Percentiles rank a stretch among this genome's conserved stretches.
Conservation (phyloP, 768 basidiomycete species). For the Tephrocybe rancida region DNA sequence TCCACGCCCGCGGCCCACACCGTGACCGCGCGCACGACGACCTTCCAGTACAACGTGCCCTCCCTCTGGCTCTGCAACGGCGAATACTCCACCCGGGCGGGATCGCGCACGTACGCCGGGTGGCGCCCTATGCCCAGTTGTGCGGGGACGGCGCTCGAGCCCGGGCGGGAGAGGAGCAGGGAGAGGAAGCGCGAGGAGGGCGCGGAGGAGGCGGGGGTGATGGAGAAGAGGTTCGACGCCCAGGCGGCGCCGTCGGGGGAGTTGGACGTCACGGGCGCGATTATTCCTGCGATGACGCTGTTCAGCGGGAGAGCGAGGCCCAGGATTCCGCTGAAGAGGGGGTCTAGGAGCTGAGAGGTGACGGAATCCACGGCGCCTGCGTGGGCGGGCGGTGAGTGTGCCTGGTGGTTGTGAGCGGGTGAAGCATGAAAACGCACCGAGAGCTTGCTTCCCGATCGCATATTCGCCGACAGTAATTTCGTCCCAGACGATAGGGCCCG, state of each 20-base stretch:
- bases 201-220: slow-evolving; percentile 52
- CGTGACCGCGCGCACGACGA: slow-evolving; percentile 54
- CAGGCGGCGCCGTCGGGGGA: slow-evolving; percentile 66
- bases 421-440: slow-evolving; percentile 46
- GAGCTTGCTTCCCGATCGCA: slow-evolving; percentile 62
- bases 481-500: slow-evolving; percentile 75
- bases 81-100: slow-evolving; percentile 54
- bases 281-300: slow-evolving; percentile 57
- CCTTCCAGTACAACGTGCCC: slow-evolving; percentile 67
- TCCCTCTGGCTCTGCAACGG: slow-evolving; percentile 38
- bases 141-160: slow-evolving; percentile 56
- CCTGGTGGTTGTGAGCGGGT: background rate
- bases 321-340: slow-evolving; percentile 65
- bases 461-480: slow-evolving; percentile 64
- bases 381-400: background rate
- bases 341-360: slow-evolving; percentile 54
- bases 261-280: slow-evolving; percentile 54
- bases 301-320: slow-evolving; percentile 79
- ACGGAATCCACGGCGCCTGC: slow-evolving; percentile 64
- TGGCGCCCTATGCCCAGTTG: slow-evolving; percentile 75
- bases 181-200: slow-evolving; percentile 69
- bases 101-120: slow-evolving; percentile 51
- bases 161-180: slow-evolving; percentile 71
- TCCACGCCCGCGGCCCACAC: slow-evolving; percentile 54
- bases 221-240: slow-evolving; percentile 71